These are phyloP conservation scores for Astragalus membranaceus DNA, from an alignment of 306 rosid species.

Conservation along the genomic window DNA sequence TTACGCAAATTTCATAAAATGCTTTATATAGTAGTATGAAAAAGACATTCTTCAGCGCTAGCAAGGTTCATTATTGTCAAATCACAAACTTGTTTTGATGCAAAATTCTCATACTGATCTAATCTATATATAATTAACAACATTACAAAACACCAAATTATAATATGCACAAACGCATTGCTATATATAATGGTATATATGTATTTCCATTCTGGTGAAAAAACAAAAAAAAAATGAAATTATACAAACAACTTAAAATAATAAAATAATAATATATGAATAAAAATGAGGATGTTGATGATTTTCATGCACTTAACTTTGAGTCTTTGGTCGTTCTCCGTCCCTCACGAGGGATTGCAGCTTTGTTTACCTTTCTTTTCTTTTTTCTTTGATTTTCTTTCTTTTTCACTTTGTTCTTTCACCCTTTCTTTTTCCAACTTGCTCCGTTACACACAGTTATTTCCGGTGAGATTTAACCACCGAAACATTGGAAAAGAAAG, in stretches of 20 bases:
- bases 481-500: conserved; percentile 17
- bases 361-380: conserved; percentile 42
- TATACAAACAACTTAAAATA: conserved; percentile 44
- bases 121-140: neutral
- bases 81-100: neutral
- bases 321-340: conserved; percentile 40
- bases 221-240: conserved; percentile 15
- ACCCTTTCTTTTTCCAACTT: conserved; percentile 36
- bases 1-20: neutral
- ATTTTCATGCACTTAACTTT: conserved; percentile 63
- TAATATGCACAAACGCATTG: conserved; percentile 47
- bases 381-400: conserved; percentile 5
- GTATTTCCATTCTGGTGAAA: conserved; percentile 19
- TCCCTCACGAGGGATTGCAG: conserved; percentile 41
- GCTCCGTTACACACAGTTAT: conserved; percentile 38
- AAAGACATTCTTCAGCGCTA: neutral
- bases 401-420: conserved; percentile 31
- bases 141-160: neutral
- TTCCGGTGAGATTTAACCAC: conserved; percentile 34
- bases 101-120: neutral
- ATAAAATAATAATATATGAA: conserved; percentile 58
- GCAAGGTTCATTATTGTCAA: neutral
- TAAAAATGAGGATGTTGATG: conserved; percentile 43
- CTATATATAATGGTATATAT: conserved; percentile 4
- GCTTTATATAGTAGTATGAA: neutral